phyloP scores from a whole-genome alignment of 2,329 filamentous ascomycete genomes.

The Fusarium albidum region DNA sequence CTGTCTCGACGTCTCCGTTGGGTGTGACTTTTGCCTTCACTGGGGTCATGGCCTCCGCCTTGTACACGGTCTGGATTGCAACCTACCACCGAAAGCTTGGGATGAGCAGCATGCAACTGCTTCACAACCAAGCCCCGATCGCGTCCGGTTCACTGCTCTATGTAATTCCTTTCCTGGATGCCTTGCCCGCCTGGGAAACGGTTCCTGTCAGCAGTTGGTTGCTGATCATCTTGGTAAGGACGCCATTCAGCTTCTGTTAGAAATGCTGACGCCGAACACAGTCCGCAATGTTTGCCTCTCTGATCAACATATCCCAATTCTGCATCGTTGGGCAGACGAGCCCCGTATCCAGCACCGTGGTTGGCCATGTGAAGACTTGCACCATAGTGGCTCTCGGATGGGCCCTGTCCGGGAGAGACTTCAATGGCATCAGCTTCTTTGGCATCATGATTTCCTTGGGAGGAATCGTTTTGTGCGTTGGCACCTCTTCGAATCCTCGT shows the following conservation, averaged over 20 bases:
- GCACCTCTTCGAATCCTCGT: background rate
- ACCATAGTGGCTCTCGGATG: constrained; percentile 71
- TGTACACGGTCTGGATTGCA: constrained; percentile 75
- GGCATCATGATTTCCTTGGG: constrained; percentile 64
- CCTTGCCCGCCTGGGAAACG: constrained; percentile 63
- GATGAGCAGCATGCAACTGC: constrained; percentile 73
- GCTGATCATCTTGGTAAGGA: constrained; percentile 65
- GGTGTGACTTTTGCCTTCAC: constrained; percentile 71
- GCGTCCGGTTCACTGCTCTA: constrained; percentile 70
- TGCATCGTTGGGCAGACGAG: constrained; percentile 70
- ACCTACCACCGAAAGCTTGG: constrained; percentile 71
- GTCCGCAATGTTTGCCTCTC: constrained; percentile 69
- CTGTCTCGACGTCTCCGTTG: constrained; percentile 63
- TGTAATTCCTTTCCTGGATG: constrained; percentile 71
- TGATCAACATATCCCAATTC: constrained; percentile 72
- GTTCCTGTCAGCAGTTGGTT: constrained; percentile 62
- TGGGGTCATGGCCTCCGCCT: constrained; percentile 70
- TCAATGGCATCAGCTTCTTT: constrained; percentile 62
- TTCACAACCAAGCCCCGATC: constrained; percentile 73
- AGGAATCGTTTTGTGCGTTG: constrained; percentile 64
- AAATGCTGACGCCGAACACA: constrained; percentile 38
- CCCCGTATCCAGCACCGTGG: constrained; percentile 70
- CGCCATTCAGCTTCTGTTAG: background rate
- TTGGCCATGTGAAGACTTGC: constrained; percentile 72
- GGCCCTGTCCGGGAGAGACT: constrained; percentile 62